Evolutionary conservation across 2,329 filamentous ascomycete species (phyloP), one percentile per base, ranked within the genome.

Genomic region (Verticillium klebahnii): DNA sequence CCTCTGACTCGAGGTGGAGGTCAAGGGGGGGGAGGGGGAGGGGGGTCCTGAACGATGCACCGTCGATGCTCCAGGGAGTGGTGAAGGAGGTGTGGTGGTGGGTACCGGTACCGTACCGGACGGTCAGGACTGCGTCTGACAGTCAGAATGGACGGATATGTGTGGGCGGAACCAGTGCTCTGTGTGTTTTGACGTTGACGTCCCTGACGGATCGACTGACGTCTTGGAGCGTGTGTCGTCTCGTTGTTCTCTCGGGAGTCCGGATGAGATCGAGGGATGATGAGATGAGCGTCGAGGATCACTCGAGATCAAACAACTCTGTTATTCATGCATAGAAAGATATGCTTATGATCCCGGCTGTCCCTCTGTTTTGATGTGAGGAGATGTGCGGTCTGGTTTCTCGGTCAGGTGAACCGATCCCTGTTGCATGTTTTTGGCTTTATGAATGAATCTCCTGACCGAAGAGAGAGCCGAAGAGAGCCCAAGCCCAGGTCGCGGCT

Each of bases 231-330:
- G 40, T 50, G 6, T 50, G 40, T 23, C 40, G 40, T 50, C 40
- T 50, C 40, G 40, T 50, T 23, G 19, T 50, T 19, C 40, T 50
- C 40, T 61, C 65, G 63, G 65, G 64, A 67, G 65, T 70, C 69
- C 70, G 70, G 69, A 69, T 70, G 68, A 71, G 67, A 71, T 72
- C 68, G 68, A 71, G 67, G 69, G 68, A 68, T 67, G 67, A 61
- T 70, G 67, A 69, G 70, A 70, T 68, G 70, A 70, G 69, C 67
- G 68, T 69, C 59, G 67, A 67, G 72, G 74, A 76, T 77, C 71
- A 71, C 68, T 71, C 64, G 69, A 74, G 71, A 68, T 73, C 73
- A 75, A 75, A 77, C 74, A 72, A 72, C 70, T 50, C 68, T 70
- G 67, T 72, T 70, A 70, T 69, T 71, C 65, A 68, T 69, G 68